Percentiles rank a stretch among this genome's conserved stretches.
Evolutionary conservation across 2,329 filamentous ascomycete species (phyloP).

Genomic region (Cryoendolithus antarcticus): DNA sequence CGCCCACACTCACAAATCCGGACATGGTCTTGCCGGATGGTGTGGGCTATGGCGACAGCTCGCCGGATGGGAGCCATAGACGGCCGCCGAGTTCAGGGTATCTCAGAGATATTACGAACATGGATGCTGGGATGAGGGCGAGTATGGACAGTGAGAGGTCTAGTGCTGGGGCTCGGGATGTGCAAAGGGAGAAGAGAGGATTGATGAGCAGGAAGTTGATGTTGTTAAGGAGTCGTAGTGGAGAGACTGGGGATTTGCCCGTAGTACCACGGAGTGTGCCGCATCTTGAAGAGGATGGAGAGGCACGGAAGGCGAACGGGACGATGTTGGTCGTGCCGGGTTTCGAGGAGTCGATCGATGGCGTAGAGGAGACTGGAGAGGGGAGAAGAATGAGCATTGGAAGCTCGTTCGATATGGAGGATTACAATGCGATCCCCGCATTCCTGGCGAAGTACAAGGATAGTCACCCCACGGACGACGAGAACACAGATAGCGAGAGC

Average conservation of each 20-base stretch:
- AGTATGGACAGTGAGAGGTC: conserved; percentile 3
- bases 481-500: conserved; percentile 26
- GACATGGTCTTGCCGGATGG: conserved; percentile 71
- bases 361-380: conserved; percentile 1
- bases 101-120: conserved; percentile 10
- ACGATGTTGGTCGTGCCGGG: neutral
- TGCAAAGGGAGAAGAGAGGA: conserved; percentile 17
- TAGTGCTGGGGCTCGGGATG: conserved; percentile 6
- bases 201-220: conserved; percentile 22
- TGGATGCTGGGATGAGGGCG: conserved; percentile 2
- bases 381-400: conserved; percentile 17
- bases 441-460: conserved; percentile 21
- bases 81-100: conserved; percentile 20
- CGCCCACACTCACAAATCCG: conserved; percentile 81
- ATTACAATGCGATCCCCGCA: conserved; percentile 27
- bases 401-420: conserved; percentile 33
- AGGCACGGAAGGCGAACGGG: conserved; percentile 8
- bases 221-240: conserved; percentile 18
- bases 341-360: neutral
- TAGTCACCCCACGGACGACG: conserved; percentile 11
- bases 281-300: conserved; percentile 10
- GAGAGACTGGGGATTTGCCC: conserved; percentile 7
- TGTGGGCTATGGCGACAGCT: conserved; percentile 1
- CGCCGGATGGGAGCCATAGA: conserved; percentile 10
- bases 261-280: neutral